Conservation (phyloP, 2,329 filamentous ascomycete species). For the Aspergillus jensenii region DNA sequence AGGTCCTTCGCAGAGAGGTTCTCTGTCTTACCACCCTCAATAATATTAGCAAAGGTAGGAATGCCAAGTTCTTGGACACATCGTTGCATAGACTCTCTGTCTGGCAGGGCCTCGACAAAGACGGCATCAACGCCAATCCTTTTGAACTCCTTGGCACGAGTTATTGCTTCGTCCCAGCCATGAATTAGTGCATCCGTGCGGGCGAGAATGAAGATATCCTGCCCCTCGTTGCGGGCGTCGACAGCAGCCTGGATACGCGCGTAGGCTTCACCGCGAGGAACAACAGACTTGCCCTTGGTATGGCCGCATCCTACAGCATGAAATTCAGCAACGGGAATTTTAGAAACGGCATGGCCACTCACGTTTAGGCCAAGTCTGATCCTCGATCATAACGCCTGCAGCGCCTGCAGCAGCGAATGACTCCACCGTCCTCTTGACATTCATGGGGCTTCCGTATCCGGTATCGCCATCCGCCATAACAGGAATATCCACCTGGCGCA, state of each 20-base stretch:
- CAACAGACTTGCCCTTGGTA: slow-evolving; percentile 49
- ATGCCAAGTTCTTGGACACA: slow-evolving; percentile 40
- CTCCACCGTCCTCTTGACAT: slow-evolving; percentile 49
- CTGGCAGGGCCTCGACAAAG: slow-evolving; percentile 47
- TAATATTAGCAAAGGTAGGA: slow-evolving; percentile 47
- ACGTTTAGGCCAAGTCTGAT: slow-evolving; percentile 53
- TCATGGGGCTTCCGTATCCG: slow-evolving; percentile 51
- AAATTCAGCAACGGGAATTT: background rate
- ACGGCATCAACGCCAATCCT: slow-evolving; percentile 47
- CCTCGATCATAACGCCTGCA: slow-evolving; percentile 46
- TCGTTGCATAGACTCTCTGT: slow-evolving; percentile 40
- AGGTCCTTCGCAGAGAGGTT: slow-evolving; percentile 43
- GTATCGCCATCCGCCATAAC: slow-evolving; percentile 51
- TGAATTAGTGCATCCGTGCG: slow-evolving; percentile 43
- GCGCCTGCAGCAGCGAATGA: slow-evolving; percentile 43
- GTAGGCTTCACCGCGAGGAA: slow-evolving; percentile 47
- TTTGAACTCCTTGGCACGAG: slow-evolving; percentile 42
- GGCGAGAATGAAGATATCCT: slow-evolving; percentile 49
- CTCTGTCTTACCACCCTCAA: slow-evolving; percentile 44
- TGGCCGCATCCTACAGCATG: slow-evolving; percentile 42
- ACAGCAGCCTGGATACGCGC: slow-evolving; percentile 48
- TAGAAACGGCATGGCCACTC: slow-evolving; percentile 7
- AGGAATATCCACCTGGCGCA: slow-evolving; percentile 40
- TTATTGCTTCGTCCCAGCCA: slow-evolving; percentile 48
- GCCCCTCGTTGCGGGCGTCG: slow-evolving; percentile 47